Percentiles rank a stretch among this genome's conserved stretches.
These are phyloP conservation scores for Amphirosellinia nigrospora DNA, from an alignment of 495 filamentous ascomycete genomes.

Conservation along the genomic window DNA sequence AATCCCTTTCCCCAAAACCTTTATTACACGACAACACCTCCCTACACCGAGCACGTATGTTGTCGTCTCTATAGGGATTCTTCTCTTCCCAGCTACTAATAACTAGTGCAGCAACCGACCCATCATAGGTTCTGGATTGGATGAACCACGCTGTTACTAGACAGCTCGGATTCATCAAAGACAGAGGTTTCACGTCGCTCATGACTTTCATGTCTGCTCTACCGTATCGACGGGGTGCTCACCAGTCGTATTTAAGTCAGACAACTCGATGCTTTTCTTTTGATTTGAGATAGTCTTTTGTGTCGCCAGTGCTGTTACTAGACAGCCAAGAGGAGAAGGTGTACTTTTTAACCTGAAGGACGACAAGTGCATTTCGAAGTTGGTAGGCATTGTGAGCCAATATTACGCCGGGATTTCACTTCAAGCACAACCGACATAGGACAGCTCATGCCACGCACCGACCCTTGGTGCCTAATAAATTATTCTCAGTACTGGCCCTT, in stretches of 20 bases:
- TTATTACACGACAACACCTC: not conserved
- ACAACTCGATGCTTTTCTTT: conserved; percentile 11
- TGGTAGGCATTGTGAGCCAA: not conserved
- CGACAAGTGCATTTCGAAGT: not conserved
- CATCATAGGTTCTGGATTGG: not conserved
- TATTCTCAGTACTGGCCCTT: not conserved
- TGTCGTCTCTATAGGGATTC: not conserved
- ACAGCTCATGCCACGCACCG: not conserved
- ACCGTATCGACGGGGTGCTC: not conserved
- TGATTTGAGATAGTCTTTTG: not conserved
- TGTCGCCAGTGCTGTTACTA: conserved; percentile 37
- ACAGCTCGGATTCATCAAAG: conserved; percentile 20
- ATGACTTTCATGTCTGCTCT: not conserved
- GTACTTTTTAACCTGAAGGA: not conserved
- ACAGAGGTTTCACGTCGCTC: not conserved
- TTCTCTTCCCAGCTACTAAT: not conserved
- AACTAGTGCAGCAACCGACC: not conserved
- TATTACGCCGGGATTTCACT: not conserved
- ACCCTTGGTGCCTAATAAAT: not conserved
- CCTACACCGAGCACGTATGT: not conserved
- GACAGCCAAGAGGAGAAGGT: conserved; percentile 32
- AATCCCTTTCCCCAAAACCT: not conserved
- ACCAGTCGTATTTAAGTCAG: not conserved
- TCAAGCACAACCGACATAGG: not conserved
- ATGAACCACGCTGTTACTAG: conserved; percentile 26